Conservation (phyloP, 306 rosid genomes). For the Chamaecrista fasciculata region DNA sequence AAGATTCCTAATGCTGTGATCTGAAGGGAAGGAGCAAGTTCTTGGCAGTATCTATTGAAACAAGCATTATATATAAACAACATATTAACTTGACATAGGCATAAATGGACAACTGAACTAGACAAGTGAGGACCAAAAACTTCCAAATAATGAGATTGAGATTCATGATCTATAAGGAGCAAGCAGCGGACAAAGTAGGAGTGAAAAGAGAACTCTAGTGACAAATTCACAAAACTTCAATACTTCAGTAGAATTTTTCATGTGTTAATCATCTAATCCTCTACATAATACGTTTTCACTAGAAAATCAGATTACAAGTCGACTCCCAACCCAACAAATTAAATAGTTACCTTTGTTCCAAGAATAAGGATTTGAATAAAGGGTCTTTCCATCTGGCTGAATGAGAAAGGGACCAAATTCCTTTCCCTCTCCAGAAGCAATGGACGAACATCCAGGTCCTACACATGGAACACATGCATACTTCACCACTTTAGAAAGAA, state of each 20-base stretch:
- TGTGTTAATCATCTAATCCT: too few species aligned
- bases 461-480: not conserved
- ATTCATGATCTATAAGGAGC: not conserved
- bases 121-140: not conserved
- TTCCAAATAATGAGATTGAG: not conserved
- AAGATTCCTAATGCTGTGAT: too few species aligned
- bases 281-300: too few species aligned
- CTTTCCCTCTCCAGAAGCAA: slow-evolving; percentile 81
- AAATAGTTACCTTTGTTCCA: slow-evolving; percentile 63
- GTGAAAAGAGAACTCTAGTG: not conserved
- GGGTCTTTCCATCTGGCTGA: slow-evolving; percentile 57
- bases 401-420: slow-evolving; percentile 91
- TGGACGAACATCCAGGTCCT: slow-evolving; percentile 98
- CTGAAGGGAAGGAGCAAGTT: too few species aligned
- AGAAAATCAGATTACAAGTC: not conserved
- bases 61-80: too few species aligned
- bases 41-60: too few species aligned
- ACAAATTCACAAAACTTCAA: too few species aligned
- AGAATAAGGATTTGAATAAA: slow-evolving; percentile 65
- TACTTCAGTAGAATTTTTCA: too few species aligned
- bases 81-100: too few species aligned
- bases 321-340: not conserved
- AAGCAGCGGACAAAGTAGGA: not conserved
- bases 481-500: slow-evolving; percentile 3
- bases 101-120: not conserved